Evolutionary conservation across 768 basidiomycete species (phyloP).

Genomic region (Russula sp.): DNA sequence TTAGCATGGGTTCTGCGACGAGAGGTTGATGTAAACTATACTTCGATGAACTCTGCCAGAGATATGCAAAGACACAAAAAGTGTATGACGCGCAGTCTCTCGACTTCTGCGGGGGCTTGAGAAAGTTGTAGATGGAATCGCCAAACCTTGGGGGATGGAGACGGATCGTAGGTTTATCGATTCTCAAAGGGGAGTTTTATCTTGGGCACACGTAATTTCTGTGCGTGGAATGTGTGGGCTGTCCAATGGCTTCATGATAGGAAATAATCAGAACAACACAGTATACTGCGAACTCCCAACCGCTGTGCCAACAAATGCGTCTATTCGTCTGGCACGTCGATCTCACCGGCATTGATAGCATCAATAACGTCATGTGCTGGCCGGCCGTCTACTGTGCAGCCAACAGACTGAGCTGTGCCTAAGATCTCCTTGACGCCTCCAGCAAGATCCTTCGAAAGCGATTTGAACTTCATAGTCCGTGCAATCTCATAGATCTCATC

Average conservation of each 20-base stretch:
- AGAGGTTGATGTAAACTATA: background rate
- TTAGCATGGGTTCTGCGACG: background rate
- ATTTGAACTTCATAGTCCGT: constrained; percentile 93
- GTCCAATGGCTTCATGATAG: constrained; percentile 20
- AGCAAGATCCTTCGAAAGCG: constrained; percentile 85
- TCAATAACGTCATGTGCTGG: constrained; percentile 94
- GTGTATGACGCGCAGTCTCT: background rate
- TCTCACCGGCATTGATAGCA: constrained; percentile 75
- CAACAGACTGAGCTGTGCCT: constrained; percentile 94
- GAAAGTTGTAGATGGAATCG: background rate
- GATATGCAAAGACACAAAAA: background rate
- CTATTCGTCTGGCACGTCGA: constrained; percentile 86
- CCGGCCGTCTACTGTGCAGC: constrained; percentile 93
- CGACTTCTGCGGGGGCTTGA: background rate
- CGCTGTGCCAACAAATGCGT: constrained; percentile 14
- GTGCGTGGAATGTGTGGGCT: background rate
- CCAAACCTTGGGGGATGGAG: background rate
- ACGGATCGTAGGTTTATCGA: background rate
- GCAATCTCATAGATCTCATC: constrained; percentile 96
- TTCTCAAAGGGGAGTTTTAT: background rate
- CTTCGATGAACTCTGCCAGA: background rate
- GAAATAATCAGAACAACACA: constrained; percentile 22
- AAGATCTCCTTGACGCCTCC: constrained; percentile 96
- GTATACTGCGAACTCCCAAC: constrained; percentile 7
- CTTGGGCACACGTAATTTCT: background rate